A percentile compares a stretch with the other conserved stretches of the same genome.
These are phyloP conservation scores for Cetraspora pellucida DNA, from an alignment of 192 early-diverging fungal species.

Conservation along the genomic window DNA sequence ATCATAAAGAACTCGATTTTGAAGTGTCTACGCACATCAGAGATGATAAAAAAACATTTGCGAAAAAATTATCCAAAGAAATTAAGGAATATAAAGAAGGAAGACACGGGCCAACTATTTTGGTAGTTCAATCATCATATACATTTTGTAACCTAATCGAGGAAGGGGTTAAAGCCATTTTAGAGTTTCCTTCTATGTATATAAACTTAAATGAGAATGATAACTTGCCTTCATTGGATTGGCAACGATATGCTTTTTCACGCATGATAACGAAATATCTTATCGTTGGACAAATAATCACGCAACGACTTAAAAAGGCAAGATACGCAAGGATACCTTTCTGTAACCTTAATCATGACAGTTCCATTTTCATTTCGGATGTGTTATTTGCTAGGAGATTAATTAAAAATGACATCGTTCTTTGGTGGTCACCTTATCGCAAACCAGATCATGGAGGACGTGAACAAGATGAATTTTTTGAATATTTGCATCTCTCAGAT, in stretches of 20 bases:
- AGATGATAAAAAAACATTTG: neutral
- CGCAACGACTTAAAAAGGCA: slow-evolving; percentile 71
- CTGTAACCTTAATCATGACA: slow-evolving; percentile 87
- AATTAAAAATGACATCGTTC: slow-evolving; percentile 71
- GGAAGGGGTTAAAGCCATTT: slow-evolving; percentile 52
- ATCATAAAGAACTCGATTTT: neutral
- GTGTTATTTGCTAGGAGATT: slow-evolving; percentile 84
- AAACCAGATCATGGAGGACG: slow-evolving; percentile 9
- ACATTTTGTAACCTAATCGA: slow-evolving; percentile 50
- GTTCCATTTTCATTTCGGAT: slow-evolving; percentile 80
- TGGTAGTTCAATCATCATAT: slow-evolving; percentile 68
- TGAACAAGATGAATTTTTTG: neutral
- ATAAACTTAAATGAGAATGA: slow-evolving; percentile 76
- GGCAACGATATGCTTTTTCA: slow-evolving; percentile 72
- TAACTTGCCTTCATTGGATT: slow-evolving; percentile 79
- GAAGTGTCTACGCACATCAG: neutral
- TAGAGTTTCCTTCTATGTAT: slow-evolving; percentile 70
- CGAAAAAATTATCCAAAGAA: slow-evolving; percentile 51
- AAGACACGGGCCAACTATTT: slow-evolving; percentile 64
- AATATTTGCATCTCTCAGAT: neutral
- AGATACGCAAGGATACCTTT: slow-evolving; percentile 86
- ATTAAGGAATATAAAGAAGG: slow-evolving; percentile 65
- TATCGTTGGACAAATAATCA: slow-evolving; percentile 71
- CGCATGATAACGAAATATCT: slow-evolving; percentile 82
- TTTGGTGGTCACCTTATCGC: slow-evolving; percentile 61